A percentile compares a stretch with the other conserved stretches of the same genome.
Conservation (phyloP, 176 grass and related monocot genomes). For the Zizania latifolia region DNA sequence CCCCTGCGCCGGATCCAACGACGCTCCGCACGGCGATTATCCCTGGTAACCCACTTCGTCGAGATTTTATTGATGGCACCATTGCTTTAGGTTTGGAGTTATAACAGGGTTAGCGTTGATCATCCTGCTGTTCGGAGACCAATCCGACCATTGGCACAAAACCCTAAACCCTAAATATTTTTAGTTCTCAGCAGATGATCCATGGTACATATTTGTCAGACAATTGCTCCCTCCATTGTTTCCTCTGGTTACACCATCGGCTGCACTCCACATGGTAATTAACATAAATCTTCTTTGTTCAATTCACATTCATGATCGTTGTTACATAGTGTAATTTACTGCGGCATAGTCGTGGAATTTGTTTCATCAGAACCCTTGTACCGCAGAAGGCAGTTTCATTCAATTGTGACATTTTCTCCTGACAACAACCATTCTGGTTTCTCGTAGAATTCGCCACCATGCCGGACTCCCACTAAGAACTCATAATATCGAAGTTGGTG, state of each 20-base stretch:
- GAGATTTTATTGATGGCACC: too few species aligned
- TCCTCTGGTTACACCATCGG: neutral
- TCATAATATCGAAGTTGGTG: neutral
- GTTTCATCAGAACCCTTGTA: slow-evolving; percentile 39
- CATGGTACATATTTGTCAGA: slow-evolving; percentile 54
- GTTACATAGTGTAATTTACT: slow-evolving; percentile 38
- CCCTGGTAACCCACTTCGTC: too few species aligned
- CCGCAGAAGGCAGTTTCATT: slow-evolving; percentile 61
- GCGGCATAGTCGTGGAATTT: slow-evolving; percentile 43
- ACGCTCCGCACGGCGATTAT: too few species aligned
- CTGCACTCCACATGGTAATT: too few species aligned
- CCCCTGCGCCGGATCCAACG: too few species aligned
- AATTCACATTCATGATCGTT: slow-evolving; percentile 40
- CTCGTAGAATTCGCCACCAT: neutral
- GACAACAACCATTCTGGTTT: neutral
- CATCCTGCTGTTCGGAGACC: too few species aligned
- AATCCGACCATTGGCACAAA: too few species aligned
- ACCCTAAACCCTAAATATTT: too few species aligned
- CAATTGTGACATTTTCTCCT: slow-evolving; percentile 36
- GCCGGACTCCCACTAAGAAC: too few species aligned
- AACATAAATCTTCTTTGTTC: slow-evolving; percentile 41
- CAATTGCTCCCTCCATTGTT: slow-evolving; percentile 46
- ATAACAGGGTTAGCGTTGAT: too few species aligned
- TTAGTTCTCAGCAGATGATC: too few species aligned
- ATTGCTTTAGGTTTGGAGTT: too few species aligned